Evolutionary conservation across 441 rosid genomes (phyloP), one percentile per base, ranked within the genome.

Genomic region (Theobroma grandiflorum): DNA sequence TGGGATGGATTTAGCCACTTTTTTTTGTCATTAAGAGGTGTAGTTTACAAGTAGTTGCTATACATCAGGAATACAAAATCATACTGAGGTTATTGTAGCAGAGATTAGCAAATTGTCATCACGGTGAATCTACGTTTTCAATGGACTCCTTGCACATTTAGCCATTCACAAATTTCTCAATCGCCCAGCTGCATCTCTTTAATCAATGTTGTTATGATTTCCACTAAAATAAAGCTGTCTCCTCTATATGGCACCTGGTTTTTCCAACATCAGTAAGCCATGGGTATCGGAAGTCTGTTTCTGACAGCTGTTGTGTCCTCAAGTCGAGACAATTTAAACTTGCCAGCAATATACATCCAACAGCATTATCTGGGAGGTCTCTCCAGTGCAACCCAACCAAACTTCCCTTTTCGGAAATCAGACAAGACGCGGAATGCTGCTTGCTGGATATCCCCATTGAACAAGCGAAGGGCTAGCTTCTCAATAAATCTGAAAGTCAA

Each of bases 331-430:
- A 53, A 53, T 52, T 69, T 38, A 20, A 12, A 79, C 42, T 33
- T 10, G 47, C 75, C 59, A 47, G 68, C 67, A 9, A 53, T 9
- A 38, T 4, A 38, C 50, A n/a, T 11, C 11, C n/a, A 42, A 45
- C 9, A 33, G 18, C 67, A 80, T 87, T 83, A 92, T 70, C 85
- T 72, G 10, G 96, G 93, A 67, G 95, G 96, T 85, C 97, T 96
- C 88, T 94, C 98, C 72, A 92, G 79, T 4, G 97, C 90, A 63
- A 88, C 73, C 87, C 89, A 96, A 61, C 99, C 97, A 55, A 94
- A 92, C 86, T 89, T 94, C 15, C 99, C 97, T 83, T 90, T 93
- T 4, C 98, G 91, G 66, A 96, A 96, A 87, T 96, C 97, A 38
- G 92, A 38, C 84, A 91, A 80, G 80, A 93, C 79, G 18, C 93